Percentiles rank a stretch among this genome's conserved stretches.
Conservation (phyloP, 345 rosid genomes). For the Acer yangbiense region DNA sequence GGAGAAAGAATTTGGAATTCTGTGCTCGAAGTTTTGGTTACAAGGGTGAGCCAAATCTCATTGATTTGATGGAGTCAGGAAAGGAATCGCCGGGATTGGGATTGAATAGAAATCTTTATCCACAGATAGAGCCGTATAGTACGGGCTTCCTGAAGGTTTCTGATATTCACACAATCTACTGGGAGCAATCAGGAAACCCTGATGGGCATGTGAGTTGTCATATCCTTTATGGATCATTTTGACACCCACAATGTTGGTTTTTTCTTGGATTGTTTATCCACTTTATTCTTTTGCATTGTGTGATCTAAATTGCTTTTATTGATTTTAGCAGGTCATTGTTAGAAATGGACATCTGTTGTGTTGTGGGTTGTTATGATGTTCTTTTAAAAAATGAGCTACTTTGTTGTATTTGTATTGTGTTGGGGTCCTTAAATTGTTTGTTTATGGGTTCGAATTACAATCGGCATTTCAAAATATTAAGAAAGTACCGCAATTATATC, state of each 20-base stretch:
- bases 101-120: slow-evolving; percentile 52
- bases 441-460: not conserved
- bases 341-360: not conserved
- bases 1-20: slow-evolving; percentile 28
- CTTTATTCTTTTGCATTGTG: not conserved
- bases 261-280: not conserved
- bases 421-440: not conserved
- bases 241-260: not conserved
- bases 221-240: not conserved
- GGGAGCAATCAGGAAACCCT: slow-evolving; percentile 96
- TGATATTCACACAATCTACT: slow-evolving; percentile 69
- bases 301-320: not conserved
- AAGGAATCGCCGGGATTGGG: slow-evolving; percentile 29
- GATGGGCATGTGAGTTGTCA: slow-evolving; percentile 67
- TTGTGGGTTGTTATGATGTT: not conserved
- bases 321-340: not conserved
- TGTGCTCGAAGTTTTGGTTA: slow-evolving; percentile 27
- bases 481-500: not conserved
- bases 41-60: slow-evolving; percentile 34
- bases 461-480: not conserved
- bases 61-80: slow-evolving; percentile 45
- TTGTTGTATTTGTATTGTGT: not conserved
- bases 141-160: slow-evolving; percentile 80
- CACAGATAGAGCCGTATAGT: slow-evolving; percentile 68
- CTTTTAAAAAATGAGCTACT: slow-evolving; percentile 14